Conservation (phyloP, 345 rosid species). For the Cardiospermum halicacabum region DNA sequence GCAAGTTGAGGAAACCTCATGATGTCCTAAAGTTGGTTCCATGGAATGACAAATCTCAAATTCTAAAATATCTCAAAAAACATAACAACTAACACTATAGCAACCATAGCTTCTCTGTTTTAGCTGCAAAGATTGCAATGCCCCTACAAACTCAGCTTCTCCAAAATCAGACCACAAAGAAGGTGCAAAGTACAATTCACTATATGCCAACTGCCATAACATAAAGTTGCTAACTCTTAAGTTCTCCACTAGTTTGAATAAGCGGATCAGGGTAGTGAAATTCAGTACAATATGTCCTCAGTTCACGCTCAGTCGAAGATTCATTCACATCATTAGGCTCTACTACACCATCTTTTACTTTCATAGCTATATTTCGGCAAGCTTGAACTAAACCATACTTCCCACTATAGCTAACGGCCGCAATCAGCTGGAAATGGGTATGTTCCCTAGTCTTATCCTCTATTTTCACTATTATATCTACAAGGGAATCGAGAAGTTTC, state of each 20-base stretch:
- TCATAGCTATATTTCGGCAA: slow-evolving; percentile 26
- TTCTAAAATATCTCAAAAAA: not conserved
- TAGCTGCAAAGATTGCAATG: slow-evolving; percentile 20
- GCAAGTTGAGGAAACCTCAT: not conserved
- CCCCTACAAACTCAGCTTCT: slow-evolving; percentile 26
- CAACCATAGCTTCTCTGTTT: slow-evolving; percentile 16
- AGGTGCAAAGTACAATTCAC: slow-evolving; percentile 22
- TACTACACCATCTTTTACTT: slow-evolving; percentile 22
- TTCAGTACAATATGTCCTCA: slow-evolving; percentile 18
- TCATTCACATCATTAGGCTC: slow-evolving; percentile 15
- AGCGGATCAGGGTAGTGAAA: slow-evolving; percentile 21
- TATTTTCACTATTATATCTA: slow-evolving; percentile 14
- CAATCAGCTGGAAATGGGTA: slow-evolving; percentile 22
- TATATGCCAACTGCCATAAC: slow-evolving; percentile 29
- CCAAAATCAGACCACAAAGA: slow-evolving; percentile 28
- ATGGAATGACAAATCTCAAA: no score
- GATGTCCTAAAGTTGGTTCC: not conserved
- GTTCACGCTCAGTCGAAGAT: slow-evolving; percentile 20
- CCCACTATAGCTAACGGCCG: slow-evolving; percentile 28
- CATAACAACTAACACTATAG: not conserved
- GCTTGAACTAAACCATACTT: slow-evolving; percentile 29
- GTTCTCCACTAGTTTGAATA: slow-evolving; percentile 25
- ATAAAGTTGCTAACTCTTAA: slow-evolving; percentile 25
- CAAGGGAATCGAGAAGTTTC: slow-evolving; percentile 14
- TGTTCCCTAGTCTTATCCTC: slow-evolving; percentile 19